phyloP scores from a whole-genome alignment of 1,284 basidiomycete species.

The Crepidotus sp. region DNA sequence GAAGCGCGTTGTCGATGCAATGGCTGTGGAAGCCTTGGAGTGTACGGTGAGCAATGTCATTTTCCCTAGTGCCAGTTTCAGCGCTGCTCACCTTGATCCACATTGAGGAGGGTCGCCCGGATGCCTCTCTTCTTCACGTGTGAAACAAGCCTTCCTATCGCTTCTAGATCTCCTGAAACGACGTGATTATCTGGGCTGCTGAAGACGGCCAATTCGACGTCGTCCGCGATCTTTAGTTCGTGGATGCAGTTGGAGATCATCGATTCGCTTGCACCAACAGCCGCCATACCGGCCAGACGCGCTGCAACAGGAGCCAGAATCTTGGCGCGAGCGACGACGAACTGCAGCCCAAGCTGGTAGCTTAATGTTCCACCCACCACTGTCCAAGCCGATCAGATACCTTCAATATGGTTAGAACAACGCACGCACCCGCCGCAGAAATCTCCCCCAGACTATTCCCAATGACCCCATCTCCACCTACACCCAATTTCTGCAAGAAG shows the following conservation, averaged over 20 bases:
- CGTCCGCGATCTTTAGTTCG: constrained; percentile 19
- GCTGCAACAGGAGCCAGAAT: constrained; percentile 24
- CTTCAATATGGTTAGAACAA: no score
- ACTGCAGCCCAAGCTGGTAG: constrained; percentile 24
- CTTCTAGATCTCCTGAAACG: constrained; percentile 27
- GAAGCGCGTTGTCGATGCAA: constrained; percentile 23
- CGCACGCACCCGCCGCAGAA: constrained; percentile 26
- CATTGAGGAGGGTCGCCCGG: constrained; percentile 24
- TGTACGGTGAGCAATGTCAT: no score
- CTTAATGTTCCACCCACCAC: constrained; percentile 22
- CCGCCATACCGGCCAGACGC: constrained; percentile 26
- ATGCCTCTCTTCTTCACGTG: constrained; percentile 24
- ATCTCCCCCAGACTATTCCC: constrained; percentile 32
- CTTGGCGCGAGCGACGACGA: constrained; percentile 26
- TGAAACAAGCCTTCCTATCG: constrained; percentile 22
- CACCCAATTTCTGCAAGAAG: constrained; percentile 25
- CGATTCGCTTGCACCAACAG: constrained; percentile 23
- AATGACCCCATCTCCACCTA: constrained; percentile 26
- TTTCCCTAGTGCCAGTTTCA: neutral
- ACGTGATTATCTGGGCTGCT: constrained; percentile 25
- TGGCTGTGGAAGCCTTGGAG: constrained; percentile 31
- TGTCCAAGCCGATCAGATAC: neutral
- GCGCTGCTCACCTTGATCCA: constrained; percentile 22
- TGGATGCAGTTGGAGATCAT: constrained; percentile 19
- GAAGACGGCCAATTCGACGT: constrained; percentile 26